phyloP scores from a whole-genome alignment of 2,329 filamentous ascomycete species.

The Bipolaris bicolor region DNA sequence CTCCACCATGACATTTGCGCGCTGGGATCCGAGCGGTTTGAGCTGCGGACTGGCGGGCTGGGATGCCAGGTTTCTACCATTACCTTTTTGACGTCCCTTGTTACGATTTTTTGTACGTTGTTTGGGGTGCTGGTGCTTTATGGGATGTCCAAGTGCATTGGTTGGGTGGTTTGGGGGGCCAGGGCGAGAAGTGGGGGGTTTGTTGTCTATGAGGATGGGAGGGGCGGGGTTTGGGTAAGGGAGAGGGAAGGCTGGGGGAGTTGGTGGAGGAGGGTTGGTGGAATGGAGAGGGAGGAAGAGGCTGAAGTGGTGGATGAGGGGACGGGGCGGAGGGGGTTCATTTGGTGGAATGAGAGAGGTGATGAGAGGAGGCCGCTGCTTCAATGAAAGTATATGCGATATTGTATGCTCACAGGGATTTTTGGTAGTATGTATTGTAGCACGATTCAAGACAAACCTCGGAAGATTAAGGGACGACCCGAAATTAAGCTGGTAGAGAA shows the following conservation, averaged over 20 bases:
- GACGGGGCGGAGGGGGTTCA: conserved; percentile 30
- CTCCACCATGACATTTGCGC: conserved; percentile 45
- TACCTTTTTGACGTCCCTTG: conserved; percentile 52
- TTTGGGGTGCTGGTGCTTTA: conserved; percentile 48
- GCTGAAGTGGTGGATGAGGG: conserved; percentile 36
- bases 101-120: conserved; percentile 53
- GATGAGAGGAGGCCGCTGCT: conserved; percentile 34
- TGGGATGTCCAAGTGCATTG: conserved; percentile 26
- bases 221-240: conserved; percentile 40
- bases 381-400: background rate
- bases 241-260: conserved; percentile 33
- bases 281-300: conserved; percentile 32
- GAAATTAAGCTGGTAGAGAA: no score
- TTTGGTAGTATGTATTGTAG: background rate
- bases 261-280: conserved; percentile 38
- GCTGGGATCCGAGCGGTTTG: conserved; percentile 51
- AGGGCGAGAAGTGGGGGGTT: conserved; percentile 36
- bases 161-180: conserved; percentile 18
- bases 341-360: conserved; percentile 26
- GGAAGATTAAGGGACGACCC: no score
- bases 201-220: conserved; percentile 38
- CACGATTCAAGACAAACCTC: no score
- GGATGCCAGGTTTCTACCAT: conserved; percentile 56
- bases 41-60: conserved; percentile 52
- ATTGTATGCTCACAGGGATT: background rate